These are phyloP conservation scores for Fonsecaea pedrosoi DNA, from an alignment of 2,329 filamentous ascomycete species.

Conservation along the genomic window DNA sequence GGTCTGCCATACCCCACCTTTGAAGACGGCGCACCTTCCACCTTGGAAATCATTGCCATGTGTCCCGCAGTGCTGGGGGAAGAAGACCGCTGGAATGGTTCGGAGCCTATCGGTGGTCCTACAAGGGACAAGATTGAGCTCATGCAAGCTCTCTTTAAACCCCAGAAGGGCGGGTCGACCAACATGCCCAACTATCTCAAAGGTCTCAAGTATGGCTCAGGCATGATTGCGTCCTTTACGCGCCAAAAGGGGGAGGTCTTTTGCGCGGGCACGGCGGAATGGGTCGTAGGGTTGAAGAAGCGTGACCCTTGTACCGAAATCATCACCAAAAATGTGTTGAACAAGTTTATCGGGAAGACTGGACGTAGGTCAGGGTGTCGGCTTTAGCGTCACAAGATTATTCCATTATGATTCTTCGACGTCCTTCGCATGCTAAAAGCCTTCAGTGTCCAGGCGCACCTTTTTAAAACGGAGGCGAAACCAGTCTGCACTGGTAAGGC, in stretches of 20 bases:
- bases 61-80: conserved; percentile 5
- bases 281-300: conserved; percentile 10
- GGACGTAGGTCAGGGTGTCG: not conserved
- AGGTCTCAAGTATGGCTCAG: conserved; percentile 3
- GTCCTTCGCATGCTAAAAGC: too few species aligned
- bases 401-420: too few species aligned
- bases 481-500: too few species aligned
- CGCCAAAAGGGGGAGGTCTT: not conserved
- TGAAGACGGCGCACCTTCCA: not conserved
- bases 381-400: not conserved
- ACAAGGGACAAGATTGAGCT: not conserved
- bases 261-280: conserved; percentile 8
- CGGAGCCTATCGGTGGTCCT: conserved; percentile 6
- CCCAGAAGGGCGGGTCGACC: not conserved
- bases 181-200: not conserved
- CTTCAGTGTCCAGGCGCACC: too few species aligned
- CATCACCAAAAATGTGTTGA: conserved; percentile 12
- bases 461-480: too few species aligned
- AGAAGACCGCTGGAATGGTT: conserved; percentile 1
- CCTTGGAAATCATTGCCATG: conserved; percentile 13
- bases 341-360: not conserved
- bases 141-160: not conserved
- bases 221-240: conserved; percentile 3
- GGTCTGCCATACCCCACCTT: conserved; percentile 7
- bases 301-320: conserved; percentile 8